Percentiles rank a stretch among this genome's conserved stretches.
Evolutionary conservation across 2,329 filamentous ascomycete species (phyloP).

Genomic region (Aspergillus niger): DNA sequence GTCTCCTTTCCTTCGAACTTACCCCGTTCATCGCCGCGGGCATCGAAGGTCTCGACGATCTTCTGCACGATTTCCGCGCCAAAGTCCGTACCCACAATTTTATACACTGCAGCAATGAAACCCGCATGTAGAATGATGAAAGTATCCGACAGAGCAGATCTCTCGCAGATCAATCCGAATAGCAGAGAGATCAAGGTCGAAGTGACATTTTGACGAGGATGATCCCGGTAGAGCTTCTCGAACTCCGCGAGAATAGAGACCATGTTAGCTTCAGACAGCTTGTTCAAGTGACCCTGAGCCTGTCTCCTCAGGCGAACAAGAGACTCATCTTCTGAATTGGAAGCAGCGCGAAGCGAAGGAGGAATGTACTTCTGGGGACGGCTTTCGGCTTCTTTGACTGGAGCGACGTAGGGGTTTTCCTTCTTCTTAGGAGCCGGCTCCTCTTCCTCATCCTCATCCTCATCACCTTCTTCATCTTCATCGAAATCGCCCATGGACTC

Average conservation of each 20-base stretch:
- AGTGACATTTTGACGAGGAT: slow-evolving; percentile 87
- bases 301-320: slow-evolving; percentile 73
- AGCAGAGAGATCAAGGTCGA: slow-evolving; percentile 76
- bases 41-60: slow-evolving; percentile 73
- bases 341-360: slow-evolving; percentile 71
- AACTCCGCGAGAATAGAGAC: slow-evolving; percentile 80
- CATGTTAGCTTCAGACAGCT: slow-evolving; percentile 87
- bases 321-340: slow-evolving; percentile 66
- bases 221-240: slow-evolving; percentile 77
- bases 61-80: slow-evolving; percentile 82
- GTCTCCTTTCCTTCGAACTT: slow-evolving; percentile 58
- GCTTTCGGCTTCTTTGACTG: slow-evolving; percentile 51
- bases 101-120: slow-evolving; percentile 86
- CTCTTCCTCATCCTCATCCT: slow-evolving; percentile 39
- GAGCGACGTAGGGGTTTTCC: slow-evolving; percentile 90
- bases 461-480: slow-evolving; percentile 29
- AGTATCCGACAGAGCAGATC: slow-evolving; percentile 77
- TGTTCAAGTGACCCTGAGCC: slow-evolving; percentile 85
- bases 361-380: slow-evolving; percentile 76
- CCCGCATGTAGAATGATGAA: slow-evolving; percentile 89
- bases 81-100: slow-evolving; percentile 82
- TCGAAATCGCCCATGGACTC: slow-evolving; percentile 22
- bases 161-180: slow-evolving; percentile 76
- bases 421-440: slow-evolving; percentile 50
- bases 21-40: slow-evolving; percentile 57